Base-by-base conservation (phyloP, 2,329 filamentous ascomycete species). In the Blastomyces gilchristii region DNA sequence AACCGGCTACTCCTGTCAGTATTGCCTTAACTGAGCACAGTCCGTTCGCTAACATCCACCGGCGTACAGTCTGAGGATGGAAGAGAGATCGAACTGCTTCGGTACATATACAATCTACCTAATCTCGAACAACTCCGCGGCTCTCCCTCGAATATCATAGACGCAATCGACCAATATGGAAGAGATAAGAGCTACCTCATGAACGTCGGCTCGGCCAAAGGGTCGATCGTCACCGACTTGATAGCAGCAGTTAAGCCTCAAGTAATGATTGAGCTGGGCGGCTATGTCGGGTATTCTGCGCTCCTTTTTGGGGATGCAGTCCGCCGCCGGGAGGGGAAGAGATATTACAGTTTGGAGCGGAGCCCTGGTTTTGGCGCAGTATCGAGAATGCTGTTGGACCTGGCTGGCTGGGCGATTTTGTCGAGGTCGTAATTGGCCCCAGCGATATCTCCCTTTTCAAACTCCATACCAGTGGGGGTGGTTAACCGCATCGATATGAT, bases 211-310 rank as follows among this genome's bases (percentile, higher is more conserved):
- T 81, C 86, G 67, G 80, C 85, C 70, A 94, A 94, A 75, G 89
- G 88, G 57, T 81, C 80, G 65, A 87, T 91, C 61, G 84, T 93
- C 1, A 82, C 82, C 9, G 81, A 88, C 39, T 74, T 92, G 49
- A 91, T 94, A 64, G 78, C 78, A 25, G 78, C 88, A 66, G 77
- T 81, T 58, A 88, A 87, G 71, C 89, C 88, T 0, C 74, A 83
- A 62, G 80, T 80, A 2, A 89, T 91, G 85, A 83, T 93, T 57
- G 90, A 95, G 72, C 80, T 94, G 0, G 90, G 90, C 57, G 87
- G 88, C 58, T 94, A 93, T 73, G 82, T 91, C 25, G 90, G 90
- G 52, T 94, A 94, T 78, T 93, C 89, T 0, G 86, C 87, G 64
- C 85, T 94, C 64, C 79, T 91, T 1, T 93, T 92, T 70, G 88